Evolutionary conservation across 108 stramenopile species (phyloP).

Genomic region (Nitzschia sp.): DNA sequence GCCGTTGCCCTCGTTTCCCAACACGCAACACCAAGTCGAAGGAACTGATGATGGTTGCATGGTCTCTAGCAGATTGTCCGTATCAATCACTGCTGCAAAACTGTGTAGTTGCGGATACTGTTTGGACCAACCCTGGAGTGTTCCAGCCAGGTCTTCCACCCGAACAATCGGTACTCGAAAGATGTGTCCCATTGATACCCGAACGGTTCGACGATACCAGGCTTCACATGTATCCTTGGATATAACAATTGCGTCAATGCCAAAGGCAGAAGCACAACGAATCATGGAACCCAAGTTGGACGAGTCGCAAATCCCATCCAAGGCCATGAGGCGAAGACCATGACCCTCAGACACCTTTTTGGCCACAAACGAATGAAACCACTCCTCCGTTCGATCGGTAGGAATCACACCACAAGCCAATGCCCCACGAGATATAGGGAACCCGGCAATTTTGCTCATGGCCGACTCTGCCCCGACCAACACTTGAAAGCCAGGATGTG

Average conservation of each 20-base stretch:
- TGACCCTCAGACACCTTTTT: not conserved
- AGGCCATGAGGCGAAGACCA: constrained; percentile 51
- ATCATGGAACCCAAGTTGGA: constrained; percentile 79
- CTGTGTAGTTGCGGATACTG: constrained; percentile 22
- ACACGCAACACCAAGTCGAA: constrained; percentile 62
- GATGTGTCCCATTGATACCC: constrained; percentile 79
- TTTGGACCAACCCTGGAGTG: constrained; percentile 5
- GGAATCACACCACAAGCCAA: constrained; percentile 73
- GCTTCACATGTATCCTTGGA: constrained; percentile 74
- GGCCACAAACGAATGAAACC: constrained; percentile 47
- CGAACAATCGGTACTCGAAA: constrained; percentile 58
- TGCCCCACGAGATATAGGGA: constrained; percentile 63
- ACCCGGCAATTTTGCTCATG: constrained; percentile 60
- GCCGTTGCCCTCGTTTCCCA: constrained; percentile 78
- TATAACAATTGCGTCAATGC: constrained; percentile 62
- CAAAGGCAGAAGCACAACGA: constrained; percentile 71
- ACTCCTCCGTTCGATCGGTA: constrained; percentile 36
- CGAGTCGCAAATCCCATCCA: constrained; percentile 74
- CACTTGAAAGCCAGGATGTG: constrained; percentile 52
- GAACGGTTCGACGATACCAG: constrained; percentile 73
- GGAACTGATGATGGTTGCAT: constrained; percentile 28
- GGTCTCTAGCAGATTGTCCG: constrained; percentile 23
- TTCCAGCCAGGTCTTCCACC: constrained; percentile 47
- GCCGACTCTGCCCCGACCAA: constrained; percentile 53
- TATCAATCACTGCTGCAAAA: constrained; percentile 72